Evolutionary conservation across 2,329 filamentous ascomycete genomes (phyloP).

Genomic region (Claviceps pazoutovae): DNA sequence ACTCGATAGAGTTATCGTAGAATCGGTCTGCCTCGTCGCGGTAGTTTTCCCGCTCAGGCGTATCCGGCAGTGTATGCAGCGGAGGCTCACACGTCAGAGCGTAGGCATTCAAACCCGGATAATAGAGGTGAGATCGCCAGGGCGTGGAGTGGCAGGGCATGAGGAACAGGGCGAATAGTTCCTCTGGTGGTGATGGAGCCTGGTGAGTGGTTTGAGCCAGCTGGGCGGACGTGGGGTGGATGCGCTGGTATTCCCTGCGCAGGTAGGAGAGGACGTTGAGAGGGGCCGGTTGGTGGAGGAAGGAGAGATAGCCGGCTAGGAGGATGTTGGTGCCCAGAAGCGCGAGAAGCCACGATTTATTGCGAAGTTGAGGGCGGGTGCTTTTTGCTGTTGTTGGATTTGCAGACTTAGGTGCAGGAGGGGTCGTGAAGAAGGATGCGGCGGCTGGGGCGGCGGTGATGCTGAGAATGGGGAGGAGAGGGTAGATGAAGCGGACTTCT

Average conservation of each 20-base stretch:
- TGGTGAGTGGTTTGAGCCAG: constrained; percentile 10
- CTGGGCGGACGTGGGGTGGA: constrained; percentile 27
- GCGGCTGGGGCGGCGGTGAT: constrained; percentile 59
- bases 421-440: constrained; percentile 46
- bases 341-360: constrained; percentile 40
- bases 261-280: constrained; percentile 62
- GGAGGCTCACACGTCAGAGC: constrained; percentile 87
- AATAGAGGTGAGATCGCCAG: constrained; percentile 78
- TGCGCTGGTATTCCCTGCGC: constrained; percentile 53
- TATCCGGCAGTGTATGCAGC: constrained; percentile 46
- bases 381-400: constrained; percentile 8
- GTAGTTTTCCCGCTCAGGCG: constrained; percentile 51
- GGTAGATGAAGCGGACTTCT: constrained; percentile 93
- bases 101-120: constrained; percentile 62
- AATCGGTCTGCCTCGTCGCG: constrained; percentile 85
- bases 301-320: constrained; percentile 60
- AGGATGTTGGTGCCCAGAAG: constrained; percentile 53
- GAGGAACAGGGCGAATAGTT: constrained; percentile 63
- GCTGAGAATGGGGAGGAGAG: constrained; percentile 75
- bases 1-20: constrained; percentile 50
- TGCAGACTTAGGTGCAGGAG: constrained; percentile 7
- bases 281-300: constrained; percentile 69
- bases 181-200: constrained; percentile 17
- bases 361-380: constrained; percentile 25
- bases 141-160: constrained; percentile 95